Evolutionary conservation across 768 basidiomycete genomes (phyloP).

Genomic region (Dictyophora rubrovolvata): DNA sequence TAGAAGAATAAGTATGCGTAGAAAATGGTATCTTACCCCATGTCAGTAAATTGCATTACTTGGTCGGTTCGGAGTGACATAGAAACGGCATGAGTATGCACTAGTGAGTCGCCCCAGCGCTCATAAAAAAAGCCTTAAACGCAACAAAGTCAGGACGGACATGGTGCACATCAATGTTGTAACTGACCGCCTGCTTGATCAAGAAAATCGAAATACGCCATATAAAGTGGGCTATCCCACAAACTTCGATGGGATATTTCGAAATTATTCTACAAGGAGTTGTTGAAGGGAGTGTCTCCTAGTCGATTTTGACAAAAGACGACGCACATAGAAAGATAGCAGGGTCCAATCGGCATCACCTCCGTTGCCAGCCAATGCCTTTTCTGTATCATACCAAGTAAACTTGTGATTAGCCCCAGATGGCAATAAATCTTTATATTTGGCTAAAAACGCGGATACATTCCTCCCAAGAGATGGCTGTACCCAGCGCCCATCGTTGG

Average conservation of each 20-base stretch:
- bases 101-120: conserved; percentile 26
- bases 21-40: not conserved
- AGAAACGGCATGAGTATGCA: conserved; percentile 23
- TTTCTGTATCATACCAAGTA: not conserved
- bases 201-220: conserved; percentile 25
- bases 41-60: conserved; percentile 5
- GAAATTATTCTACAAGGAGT: conserved; percentile 27
- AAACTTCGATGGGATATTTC: conserved; percentile 29
- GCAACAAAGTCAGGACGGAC: not conserved
- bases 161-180: not conserved
- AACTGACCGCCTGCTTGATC: conserved; percentile 21
- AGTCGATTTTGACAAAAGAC: not conserved
- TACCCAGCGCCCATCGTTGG: conserved; percentile 5
- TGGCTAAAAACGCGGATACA: conserved; percentile 1
- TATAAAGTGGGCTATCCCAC: conserved; percentile 26
- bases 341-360: conserved; percentile 1
- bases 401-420: not conserved
- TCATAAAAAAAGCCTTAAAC: conserved; percentile 30
- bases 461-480: conserved; percentile 5
- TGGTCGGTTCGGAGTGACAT: conserved; percentile 1
- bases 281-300: not conserved
- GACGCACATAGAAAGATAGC: not conserved
- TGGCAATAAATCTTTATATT: not conserved
- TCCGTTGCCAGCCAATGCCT: not conserved
- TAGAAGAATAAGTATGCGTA: not conserved